Evolutionary conservation across 176 grass and related monocot species (phyloP), one percentile per base, ranked within the genome.

Genomic region (Zea luxurians): DNA sequence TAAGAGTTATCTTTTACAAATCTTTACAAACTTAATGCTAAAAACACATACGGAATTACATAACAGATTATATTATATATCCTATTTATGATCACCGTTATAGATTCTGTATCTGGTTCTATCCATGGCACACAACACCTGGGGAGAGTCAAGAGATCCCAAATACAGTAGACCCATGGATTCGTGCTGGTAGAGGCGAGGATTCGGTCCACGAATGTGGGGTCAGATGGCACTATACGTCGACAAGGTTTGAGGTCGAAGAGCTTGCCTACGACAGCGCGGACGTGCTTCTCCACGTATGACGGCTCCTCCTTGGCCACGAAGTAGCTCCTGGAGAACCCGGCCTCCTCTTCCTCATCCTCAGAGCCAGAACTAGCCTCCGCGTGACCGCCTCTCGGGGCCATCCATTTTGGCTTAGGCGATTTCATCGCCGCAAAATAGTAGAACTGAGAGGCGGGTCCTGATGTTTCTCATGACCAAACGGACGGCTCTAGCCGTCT

Each of bases 271-370:
- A 37, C 86, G 46, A 46, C 42, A 8, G 85, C 83, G 8, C 70
- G 78, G 13, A 85, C 70, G 2, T 83, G 85, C 85, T 86, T 91
- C 81, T 92, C 94, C 58, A 54, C 71, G 0, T 89, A 94, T 43
- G 86, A 79, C 54, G 89, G 82, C 66, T 89, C 72, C 78, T 98
- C 96, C 87, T 92, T 98, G 65, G 96, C 92, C 17, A 98, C 82
- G 75, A 98, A 98, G 63, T 98, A 98, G 66, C 88, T 98, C 77
- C 96, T 92, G 11, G 96, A 98, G 62, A 92, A 92, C 13, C 71
- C 86, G 3, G 79, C 66, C 69, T 94, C 92, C 67, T 89, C 93
- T 1, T 90, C 80, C 16, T 91, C 91, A 2, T 88, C 93, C 46
- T 91, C 80, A 0, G 75, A 73, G 2, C 76, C 74, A 21, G 88